Conservation (phyloP, 192 early-diverging fungal species). For the Kappamyces sp. region DNA sequence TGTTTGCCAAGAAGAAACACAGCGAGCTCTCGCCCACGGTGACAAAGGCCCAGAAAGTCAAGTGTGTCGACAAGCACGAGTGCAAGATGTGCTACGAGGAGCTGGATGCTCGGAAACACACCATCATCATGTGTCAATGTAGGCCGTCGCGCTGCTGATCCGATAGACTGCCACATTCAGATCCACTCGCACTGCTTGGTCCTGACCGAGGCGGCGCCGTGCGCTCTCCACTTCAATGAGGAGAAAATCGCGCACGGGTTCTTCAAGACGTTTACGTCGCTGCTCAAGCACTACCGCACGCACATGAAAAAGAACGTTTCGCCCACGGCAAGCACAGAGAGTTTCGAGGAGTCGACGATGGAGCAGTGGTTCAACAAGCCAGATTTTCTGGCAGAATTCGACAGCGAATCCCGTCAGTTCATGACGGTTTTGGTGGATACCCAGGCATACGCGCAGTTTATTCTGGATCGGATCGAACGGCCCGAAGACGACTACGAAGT, state of each 20-base stretch:
- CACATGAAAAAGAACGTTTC: constrained; percentile 38
- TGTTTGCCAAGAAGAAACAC: neutral
- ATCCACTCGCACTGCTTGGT: constrained; percentile 39
- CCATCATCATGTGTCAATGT: constrained; percentile 5
- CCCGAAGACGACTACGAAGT: constrained; percentile 62
- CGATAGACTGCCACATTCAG: constrained; percentile 45
- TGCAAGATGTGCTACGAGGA: constrained; percentile 1
- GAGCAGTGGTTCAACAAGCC: constrained; percentile 56
- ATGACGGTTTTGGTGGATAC: constrained; percentile 62
- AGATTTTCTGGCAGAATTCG: constrained; percentile 50
- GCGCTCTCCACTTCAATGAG: constrained; percentile 63
- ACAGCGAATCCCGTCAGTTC: constrained; percentile 54
- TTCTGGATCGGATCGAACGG: constrained; percentile 61
- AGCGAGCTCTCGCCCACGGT: neutral
- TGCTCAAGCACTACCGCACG: constrained; percentile 64
- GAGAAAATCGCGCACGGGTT: constrained; percentile 58
- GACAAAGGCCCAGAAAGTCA: neutral
- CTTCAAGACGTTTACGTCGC: constrained; percentile 68
- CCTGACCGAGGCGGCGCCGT: constrained; percentile 39
- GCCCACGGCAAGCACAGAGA: neutral
- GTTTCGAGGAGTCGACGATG: neutral
- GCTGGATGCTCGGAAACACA: neutral
- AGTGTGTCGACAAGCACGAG: neutral
- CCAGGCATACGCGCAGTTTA: constrained; percentile 76
- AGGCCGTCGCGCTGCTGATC: neutral